Percentiles rank a stretch among this genome's conserved stretches.
Conservation (phyloP, 805 yeast species). For the Lipomyces orientalis region DNA sequence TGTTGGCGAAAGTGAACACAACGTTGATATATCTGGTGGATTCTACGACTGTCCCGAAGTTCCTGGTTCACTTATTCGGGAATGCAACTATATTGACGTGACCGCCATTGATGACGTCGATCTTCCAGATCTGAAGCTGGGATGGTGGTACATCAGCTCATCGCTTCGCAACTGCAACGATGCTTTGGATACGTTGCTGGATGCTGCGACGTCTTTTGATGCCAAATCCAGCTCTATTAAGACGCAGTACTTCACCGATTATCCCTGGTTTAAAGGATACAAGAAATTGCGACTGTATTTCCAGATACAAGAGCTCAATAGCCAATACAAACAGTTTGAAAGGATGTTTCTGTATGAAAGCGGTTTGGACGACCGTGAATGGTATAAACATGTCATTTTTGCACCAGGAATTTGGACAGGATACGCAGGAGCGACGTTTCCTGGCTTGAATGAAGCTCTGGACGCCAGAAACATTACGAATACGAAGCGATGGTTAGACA, state of each 20-base stretch:
- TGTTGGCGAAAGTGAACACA: slow-evolving; percentile 30
- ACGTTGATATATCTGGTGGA: slow-evolving; percentile 21
- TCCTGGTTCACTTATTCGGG: slow-evolving; percentile 7
- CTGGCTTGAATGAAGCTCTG: slow-evolving; percentile 60
- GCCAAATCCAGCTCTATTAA: slow-evolving; percentile 54
- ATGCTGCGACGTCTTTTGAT: slow-evolving; percentile 55
- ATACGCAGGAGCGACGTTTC: slow-evolving; percentile 62
- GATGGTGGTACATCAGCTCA: slow-evolving; percentile 34
- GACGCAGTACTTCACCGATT: slow-evolving; percentile 62
- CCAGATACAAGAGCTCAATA: slow-evolving; percentile 56
- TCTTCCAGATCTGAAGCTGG: slow-evolving; percentile 29
- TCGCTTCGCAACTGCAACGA: slow-evolving; percentile 35
- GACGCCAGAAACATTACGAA: slow-evolving; percentile 53
- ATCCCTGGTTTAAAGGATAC: slow-evolving; percentile 74
- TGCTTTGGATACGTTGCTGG: slow-evolving; percentile 39
- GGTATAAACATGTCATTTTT: slow-evolving; percentile 66
- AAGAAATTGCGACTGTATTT: slow-evolving; percentile 66
- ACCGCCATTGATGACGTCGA: slow-evolving; percentile 10
- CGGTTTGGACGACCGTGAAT: slow-evolving; percentile 58
- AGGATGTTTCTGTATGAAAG: slow-evolving; percentile 53
- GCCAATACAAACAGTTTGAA: slow-evolving; percentile 52
- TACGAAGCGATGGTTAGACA: slow-evolving; percentile 50
- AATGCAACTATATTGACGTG: slow-evolving; percentile 10
- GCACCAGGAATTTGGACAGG: slow-evolving; percentile 68
- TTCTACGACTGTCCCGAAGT: slow-evolving; percentile 18